phyloP scores from a whole-genome alignment of 148 eudicot species.

The Amaranthus hypochondriacus region DNA sequence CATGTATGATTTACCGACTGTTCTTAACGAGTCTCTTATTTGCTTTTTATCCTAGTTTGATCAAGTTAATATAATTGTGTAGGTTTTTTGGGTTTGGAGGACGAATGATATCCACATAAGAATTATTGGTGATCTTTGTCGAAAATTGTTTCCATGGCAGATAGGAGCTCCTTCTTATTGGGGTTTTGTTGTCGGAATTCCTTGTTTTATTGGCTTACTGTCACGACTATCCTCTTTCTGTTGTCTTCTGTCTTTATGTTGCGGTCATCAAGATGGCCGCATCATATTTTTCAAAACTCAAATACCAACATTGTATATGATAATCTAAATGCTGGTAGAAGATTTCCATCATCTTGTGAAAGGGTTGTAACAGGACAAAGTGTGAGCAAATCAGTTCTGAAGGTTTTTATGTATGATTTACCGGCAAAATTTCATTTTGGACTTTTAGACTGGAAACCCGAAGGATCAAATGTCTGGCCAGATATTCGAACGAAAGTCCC shows the following conservation, averaged over 20 bases:
- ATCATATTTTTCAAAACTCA: conserved; percentile 31
- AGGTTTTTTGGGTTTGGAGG: neutral
- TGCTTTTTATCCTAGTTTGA: neutral
- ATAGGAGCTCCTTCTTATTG: conserved; percentile 38
- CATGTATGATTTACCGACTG: neutral
- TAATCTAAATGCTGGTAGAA: conserved; percentile 14
- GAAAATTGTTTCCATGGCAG: conserved; percentile 38
- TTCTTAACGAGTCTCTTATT: no score
- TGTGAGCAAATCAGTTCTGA: conserved; percentile 29
- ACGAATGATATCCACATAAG: conserved; percentile 6
- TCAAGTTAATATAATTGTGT: conserved; percentile 1
- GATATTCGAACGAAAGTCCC: conserved; percentile 63
- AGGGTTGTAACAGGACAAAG: neutral
- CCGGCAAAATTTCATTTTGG: conserved; percentile 89
- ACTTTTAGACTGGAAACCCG: conserved; percentile 61
- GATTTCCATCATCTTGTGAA: neutral
- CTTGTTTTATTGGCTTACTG: conserved; percentile 44
- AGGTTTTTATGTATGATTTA: conserved; percentile 92
- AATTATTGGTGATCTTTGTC: neutral
- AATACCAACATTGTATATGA: conserved; percentile 21
- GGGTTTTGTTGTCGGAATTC: conserved; percentile 45
- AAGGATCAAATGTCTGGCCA: conserved; percentile 67
- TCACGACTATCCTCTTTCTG: conserved; percentile 53
- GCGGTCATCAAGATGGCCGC: conserved; percentile 45
- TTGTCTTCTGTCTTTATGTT: conserved; percentile 64